Evolutionary conservation across 2,329 filamentous ascomycete genomes (phyloP), one percentile per base, ranked within the genome.

Genomic region (Pseudocercospora fuligena): DNA sequence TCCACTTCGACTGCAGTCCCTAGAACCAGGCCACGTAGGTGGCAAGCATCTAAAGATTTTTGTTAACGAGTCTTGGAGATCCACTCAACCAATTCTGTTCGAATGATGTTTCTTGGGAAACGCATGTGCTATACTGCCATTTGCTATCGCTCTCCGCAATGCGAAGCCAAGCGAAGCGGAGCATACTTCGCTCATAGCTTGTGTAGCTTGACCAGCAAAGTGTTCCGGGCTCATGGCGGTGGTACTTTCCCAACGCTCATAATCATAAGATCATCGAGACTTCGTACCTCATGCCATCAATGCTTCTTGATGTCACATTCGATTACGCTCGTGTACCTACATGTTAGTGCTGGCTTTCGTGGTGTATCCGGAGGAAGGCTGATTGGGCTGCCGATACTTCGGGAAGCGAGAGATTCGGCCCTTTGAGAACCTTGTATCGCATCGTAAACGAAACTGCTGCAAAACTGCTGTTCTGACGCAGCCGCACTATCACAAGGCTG

Each of bases 251-350:
- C 51, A 56, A 56, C 51, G 8, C 21, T 9, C 4, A 56, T 2
- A 29, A 31, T 56, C 29, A 33, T 56, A 33, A 33, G 47, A 51
- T 51, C 47, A 51, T 43, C 40, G 40, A 43, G 40, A 43, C 40
- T 19, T 19, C 40, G 40, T 43, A 19, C 16, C 40, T 43, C 40
- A 19, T 43, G 4, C 40, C 40, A 43, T n/a, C 8, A 43, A 43
- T 43, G 16, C 40, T 51, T 56, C 8, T 29, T 56, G 53, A 56
- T 56, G 53, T 56, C 53, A 33, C 27, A 4, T 21, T 12, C 47
- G 47, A 53, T 23, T 29, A 56, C n/a, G 53, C 21, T 27, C 65
- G 40, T 71, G 70, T 47, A 65, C 66, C 56, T 68, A 63, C 51
- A 68, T 51, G 27, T 66, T 64, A 54, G 68, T 63, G 27, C 61